A percentile compares a stretch with the other conserved stretches of the same genome.
Evolutionary conservation across 202 grass and related monocot genomes (phyloP).

Genomic region (Setaria viridis): DNA sequence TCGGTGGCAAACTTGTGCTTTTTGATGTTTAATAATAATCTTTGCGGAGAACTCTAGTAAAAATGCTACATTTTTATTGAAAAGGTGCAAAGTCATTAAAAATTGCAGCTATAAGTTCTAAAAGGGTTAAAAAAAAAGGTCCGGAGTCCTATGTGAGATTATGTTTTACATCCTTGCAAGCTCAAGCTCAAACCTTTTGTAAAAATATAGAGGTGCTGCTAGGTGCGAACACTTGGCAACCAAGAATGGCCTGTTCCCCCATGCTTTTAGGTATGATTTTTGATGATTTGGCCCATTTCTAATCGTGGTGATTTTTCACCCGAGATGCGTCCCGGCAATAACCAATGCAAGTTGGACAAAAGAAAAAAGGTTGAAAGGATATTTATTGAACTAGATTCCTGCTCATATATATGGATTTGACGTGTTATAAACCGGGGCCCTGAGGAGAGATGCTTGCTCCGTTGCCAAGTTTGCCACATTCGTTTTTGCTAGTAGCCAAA

Average conservation of each 20-base stretch:
- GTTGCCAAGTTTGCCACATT: constrained; percentile 1
- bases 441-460: background rate
- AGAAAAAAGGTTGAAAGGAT: background rate
- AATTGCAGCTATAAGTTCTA: no score
- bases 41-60: no score
- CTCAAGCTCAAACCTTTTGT: no score
- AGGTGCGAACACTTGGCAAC: background rate
- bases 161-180: no score
- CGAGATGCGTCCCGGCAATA: background rate
- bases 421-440: background rate
- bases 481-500: constrained; percentile 6
- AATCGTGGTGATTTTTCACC: background rate
- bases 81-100: no score
- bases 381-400: no score
- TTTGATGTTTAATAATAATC: no score
- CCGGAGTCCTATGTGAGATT: no score
- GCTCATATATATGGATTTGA: background rate
- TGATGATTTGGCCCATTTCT: background rate
- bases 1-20: no score
- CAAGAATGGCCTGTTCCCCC: background rate
- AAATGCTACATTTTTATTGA: no score
- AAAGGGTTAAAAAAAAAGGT: no score
- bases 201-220: background rate
- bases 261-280: background rate
- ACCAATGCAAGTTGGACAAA: no score